A percentile compares a stretch with the other conserved stretches of the same genome.
Conservation (phyloP, 2,329 filamentous ascomycete genomes). For the Colletotrichum melonis region DNA sequence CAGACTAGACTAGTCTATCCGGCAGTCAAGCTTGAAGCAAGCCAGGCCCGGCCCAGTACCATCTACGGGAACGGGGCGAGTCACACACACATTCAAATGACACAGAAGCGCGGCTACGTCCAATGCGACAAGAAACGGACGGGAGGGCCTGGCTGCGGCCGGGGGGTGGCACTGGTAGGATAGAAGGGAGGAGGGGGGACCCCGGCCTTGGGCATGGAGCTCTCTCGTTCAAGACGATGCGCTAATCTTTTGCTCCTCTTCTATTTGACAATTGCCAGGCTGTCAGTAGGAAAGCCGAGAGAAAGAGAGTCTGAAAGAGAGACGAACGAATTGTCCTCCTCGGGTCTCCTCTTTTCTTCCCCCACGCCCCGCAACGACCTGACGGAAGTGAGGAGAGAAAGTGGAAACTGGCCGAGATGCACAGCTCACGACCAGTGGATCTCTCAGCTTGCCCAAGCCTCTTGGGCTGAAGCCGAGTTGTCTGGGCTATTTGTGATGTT, state of each 20-base stretch:
- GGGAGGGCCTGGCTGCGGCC: conserved; percentile 13
- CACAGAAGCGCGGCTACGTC: conserved; percentile 28
- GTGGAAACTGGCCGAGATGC: conserved; percentile 30
- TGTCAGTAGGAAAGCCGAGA: neutral
- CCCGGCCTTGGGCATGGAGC: neutral
- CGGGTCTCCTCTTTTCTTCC: conserved; percentile 2
- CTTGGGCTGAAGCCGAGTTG: neutral
- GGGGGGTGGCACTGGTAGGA: conserved; percentile 1
- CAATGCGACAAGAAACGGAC: conserved; percentile 23
- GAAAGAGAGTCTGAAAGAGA: neutral
- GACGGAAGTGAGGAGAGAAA: conserved; percentile 9
- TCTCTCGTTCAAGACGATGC: neutral
- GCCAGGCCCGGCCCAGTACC: neutral
- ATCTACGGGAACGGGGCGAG: conserved; percentile 19
- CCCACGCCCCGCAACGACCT: conserved; percentile 28
- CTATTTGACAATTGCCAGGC: neutral
- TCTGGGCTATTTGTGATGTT: neutral
- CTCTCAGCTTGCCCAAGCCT: neutral
- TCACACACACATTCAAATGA: conserved; percentile 36
- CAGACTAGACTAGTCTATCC: neutral
- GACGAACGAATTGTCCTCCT: neutral
- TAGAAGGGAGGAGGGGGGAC: neutral
- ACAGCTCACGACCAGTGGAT: neutral
- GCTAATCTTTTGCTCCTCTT: neutral
- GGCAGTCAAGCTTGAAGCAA: neutral